Conservation (phyloP, 768 basidiomycete genomes). For the Coprinopsis marcescibilis region DNA sequence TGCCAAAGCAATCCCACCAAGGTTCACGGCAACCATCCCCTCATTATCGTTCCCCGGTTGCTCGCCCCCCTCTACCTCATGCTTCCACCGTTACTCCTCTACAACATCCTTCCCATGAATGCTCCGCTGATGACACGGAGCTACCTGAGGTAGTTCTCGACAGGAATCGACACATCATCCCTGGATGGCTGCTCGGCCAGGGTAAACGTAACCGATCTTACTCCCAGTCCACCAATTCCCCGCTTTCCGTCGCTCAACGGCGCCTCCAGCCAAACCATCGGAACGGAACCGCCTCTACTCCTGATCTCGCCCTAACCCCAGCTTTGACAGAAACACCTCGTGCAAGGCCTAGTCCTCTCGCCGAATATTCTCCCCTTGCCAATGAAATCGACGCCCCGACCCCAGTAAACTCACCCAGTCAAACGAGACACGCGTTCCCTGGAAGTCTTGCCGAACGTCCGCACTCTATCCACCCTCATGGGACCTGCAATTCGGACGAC, state of each 20-base stretch:
- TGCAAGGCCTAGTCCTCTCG: conserved; percentile 34
- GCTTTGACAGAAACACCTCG: conserved; percentile 16
- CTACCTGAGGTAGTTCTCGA: conserved; percentile 93
- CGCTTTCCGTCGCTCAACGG: conserved; percentile 27
- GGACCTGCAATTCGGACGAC: conserved; percentile 25
- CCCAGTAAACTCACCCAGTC: conserved; percentile 43
- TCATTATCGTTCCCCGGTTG: conserved; percentile 21
- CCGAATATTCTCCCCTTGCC: conserved; percentile 31
- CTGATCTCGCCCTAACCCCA: conserved; percentile 46
- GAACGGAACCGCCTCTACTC: conserved; percentile 61
- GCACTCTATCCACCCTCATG: conserved; percentile 9
- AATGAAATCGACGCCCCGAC: conserved; percentile 40
- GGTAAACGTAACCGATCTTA: conserved; percentile 43
- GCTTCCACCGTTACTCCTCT: conserved; percentile 10
- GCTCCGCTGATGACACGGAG: conserved; percentile 48
- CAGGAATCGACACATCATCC: conserved; percentile 91
- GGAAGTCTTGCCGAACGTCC: conserved; percentile 21
- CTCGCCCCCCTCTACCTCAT: conserved; percentile 16
- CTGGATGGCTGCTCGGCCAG: conserved; percentile 78
- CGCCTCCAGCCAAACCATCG: conserved; percentile 38
- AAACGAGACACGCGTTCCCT: conserved; percentile 26
- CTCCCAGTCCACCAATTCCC: conserved; percentile 41
- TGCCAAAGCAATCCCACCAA: conserved; percentile 36
- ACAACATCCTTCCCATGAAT: conserved; percentile 5
- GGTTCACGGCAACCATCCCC: conserved; percentile 20